Evolutionary conservation across 495 filamentous ascomycete genomes (phyloP).

Genomic region (Penicillium coffeae): DNA sequence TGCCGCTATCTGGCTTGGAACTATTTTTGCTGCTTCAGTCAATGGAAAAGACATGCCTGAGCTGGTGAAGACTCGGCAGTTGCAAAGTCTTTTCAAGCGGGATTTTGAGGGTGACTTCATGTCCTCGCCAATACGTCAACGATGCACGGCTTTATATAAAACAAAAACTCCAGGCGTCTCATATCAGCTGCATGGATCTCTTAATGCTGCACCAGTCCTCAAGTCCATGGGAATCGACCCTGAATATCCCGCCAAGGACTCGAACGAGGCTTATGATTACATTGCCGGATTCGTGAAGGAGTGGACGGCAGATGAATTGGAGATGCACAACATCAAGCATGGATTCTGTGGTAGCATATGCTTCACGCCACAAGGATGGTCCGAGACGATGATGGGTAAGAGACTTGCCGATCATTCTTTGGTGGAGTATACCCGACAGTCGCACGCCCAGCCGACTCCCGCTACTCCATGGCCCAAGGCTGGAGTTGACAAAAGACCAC

Average conservation of each 20-base stretch:
- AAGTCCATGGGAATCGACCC: constrained; percentile 17
- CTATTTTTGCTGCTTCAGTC: constrained; percentile 8
- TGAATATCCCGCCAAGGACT: constrained; percentile 5
- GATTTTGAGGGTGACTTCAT: constrained; percentile 21
- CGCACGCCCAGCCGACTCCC: constrained; percentile 21
- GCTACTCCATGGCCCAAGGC: constrained; percentile 4
- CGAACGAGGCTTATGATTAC: constrained; percentile 17
- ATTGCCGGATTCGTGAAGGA: constrained; percentile 15
- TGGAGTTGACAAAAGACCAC: constrained; percentile 28
- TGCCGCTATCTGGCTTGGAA: constrained; percentile 25
- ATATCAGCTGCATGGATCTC: constrained; percentile 30
- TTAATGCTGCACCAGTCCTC: constrained; percentile 14
- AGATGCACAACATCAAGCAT: constrained; percentile 21
- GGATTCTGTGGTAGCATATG: constrained; percentile 27
- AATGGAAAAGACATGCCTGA: constrained; percentile 13
- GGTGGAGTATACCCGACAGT: constrained; percentile 19
- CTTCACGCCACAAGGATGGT: constrained; percentile 19
- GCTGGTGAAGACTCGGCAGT: constrained; percentile 4
- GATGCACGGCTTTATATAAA: constrained; percentile 22
- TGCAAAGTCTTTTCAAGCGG: constrained; percentile 6
- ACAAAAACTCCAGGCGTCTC: constrained; percentile 19
- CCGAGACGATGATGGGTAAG: constrained; percentile 25
- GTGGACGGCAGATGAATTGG: constrained; percentile 22
- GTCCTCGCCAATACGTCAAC: constrained; percentile 6
- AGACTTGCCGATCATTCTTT: constrained; percentile 19